Evolutionary conservation across 441 rosid genomes (phyloP).

Genomic region (Populus hybrid): DNA sequence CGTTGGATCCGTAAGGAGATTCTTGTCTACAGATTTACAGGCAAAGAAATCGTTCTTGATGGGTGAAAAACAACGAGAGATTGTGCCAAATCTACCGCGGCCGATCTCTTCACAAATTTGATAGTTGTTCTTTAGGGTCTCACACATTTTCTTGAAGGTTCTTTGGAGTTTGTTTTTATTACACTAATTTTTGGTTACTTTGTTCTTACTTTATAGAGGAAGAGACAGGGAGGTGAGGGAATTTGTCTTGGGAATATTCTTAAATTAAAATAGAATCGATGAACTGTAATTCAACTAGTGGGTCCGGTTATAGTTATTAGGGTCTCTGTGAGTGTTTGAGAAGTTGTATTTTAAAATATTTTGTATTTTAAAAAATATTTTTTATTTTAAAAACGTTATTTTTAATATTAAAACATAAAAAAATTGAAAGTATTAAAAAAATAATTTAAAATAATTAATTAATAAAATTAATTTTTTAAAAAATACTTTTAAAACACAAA

Average conservation of each 20-base stretch:
- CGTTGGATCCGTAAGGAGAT: constrained; percentile 46
- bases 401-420: too few relatives aligned
- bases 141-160: constrained; percentile 20
- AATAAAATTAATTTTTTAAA: too few relatives aligned
- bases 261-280: neutral
- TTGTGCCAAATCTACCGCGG: constrained; percentile 75
- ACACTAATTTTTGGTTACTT: neutral
- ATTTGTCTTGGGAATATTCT: neutral
- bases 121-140: constrained; percentile 44
- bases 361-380: too few relatives aligned
- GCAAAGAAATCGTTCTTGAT: constrained; percentile 52
- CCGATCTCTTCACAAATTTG: constrained; percentile 77
- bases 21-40: constrained; percentile 60
- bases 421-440: too few relatives aligned
- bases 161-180: neutral
- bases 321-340: too few relatives aligned
- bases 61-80: constrained; percentile 65
- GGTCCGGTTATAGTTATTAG: neutral
- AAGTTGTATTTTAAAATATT: too few relatives aligned
- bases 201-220: neutral
- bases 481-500: too few relatives aligned
- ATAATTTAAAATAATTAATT: too few relatives aligned
- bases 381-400: too few relatives aligned
- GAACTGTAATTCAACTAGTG: neutral
- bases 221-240: neutral